These are phyloP conservation scores for Adansonia madagascariensis DNA, from an alignment of 441 rosid species.

Conservation along the genomic window DNA sequence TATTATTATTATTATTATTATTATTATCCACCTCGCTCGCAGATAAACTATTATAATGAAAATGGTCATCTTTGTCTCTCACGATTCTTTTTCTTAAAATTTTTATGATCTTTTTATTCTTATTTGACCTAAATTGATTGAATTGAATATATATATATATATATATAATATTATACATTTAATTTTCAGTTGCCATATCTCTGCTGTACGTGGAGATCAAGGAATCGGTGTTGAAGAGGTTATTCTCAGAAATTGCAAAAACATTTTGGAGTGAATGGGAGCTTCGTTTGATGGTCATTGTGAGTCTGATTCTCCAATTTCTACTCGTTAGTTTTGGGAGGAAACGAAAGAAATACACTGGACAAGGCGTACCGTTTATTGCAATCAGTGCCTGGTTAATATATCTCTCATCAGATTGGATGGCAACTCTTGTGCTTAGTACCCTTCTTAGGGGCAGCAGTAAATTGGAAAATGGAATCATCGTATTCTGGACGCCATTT, in stretches of 20 bases:
- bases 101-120: no score
- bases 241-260: no score
- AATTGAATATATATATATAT: no score
- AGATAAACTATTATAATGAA: no score
- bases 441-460: neutral
- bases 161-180: no score
- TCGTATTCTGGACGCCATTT: slow-evolving; percentile 65
- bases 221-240: slow-evolving; percentile 48
- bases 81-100: no score
- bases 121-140: no score
- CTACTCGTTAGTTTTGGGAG: neutral
- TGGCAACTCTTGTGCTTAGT: slow-evolving; percentile 5
- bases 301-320: neutral
- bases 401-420: slow-evolving; percentile 5
- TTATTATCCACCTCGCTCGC: no score
- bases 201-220: slow-evolving; percentile 50
- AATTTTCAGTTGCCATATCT: no score
- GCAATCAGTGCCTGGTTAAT: neutral
- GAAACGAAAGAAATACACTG: neutral
- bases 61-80: no score
- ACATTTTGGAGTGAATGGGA: neutral
- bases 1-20: no score
- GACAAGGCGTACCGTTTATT: neutral
- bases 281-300: neutral
- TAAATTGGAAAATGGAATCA: slow-evolving; percentile 28